Evolutionary conservation across 1,284 basidiomycete species (phyloP), one percentile per base, ranked within the genome.

Genomic region (Ganoderma sinense): DNA sequence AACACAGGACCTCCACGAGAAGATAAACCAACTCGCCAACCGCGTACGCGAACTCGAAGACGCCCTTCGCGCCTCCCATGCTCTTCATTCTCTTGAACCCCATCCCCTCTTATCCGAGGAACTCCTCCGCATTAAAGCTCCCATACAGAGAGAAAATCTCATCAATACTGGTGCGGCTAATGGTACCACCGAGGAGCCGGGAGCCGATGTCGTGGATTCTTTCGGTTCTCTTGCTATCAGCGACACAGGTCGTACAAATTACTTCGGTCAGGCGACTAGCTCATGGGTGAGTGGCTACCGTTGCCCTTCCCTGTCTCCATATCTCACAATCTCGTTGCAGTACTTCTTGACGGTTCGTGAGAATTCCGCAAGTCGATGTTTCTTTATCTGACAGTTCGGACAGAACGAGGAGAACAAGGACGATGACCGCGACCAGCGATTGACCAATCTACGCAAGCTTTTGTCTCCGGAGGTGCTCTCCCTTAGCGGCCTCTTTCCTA

Each of bases 21-120:
- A 94, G 80, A 94, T 95, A 68, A 84, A 88, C 26, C 89, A 93
- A 76, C 87, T 95, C 10, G 88, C 90, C 55, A 88, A 82, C 70
- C 91, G 94, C 60, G 89, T 94, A 26, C 87, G 92, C 66, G 89
- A 93, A 66, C 86, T 95, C n/a, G 93, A 95, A 77, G 92, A 94
- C 74, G 89, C 83, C 10, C 82, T 95, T 39, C 85, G 90, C 43
- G 75, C 81, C 2, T 86, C 89, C 0, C 91, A 94, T 75, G 78
- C 83, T 7, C 84, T 85, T 55, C 78, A 89, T n/a, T 87, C 91
- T 0, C 68, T 80, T n/a, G 90, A 92, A 18, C 82, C 79, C 4
- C 92, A 94, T 71, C 89, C 90, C 3, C 83, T 94, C 13, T 83
- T 94, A 0, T 74, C 86, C 10, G 91, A 93, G 0, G 92, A 94